Conservation (phyloP, 2,329 filamentous ascomycete genomes). For the Davidsoniella neocaledoniae region DNA sequence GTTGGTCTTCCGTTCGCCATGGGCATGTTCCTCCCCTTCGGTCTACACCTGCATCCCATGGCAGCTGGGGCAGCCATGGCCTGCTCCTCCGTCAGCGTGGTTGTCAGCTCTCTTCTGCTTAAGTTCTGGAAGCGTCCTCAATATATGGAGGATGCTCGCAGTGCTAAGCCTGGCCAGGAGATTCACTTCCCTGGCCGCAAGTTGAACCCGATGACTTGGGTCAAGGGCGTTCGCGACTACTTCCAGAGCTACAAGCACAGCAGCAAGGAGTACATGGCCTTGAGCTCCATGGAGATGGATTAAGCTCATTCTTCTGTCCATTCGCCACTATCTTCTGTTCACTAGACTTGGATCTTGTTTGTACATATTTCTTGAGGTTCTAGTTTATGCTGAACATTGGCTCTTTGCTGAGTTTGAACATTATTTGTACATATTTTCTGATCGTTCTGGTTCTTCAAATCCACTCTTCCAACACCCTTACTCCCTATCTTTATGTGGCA, state of each 20-base stretch:
- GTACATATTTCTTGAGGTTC: too few relatives aligned
- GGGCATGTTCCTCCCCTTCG: slow-evolving; percentile 85
- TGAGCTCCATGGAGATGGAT: slow-evolving; percentile 32
- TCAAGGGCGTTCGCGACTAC: background rate
- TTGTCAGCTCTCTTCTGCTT: slow-evolving; percentile 64
- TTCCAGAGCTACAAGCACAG: background rate
- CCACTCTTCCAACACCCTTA: too few relatives aligned
- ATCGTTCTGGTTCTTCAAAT: too few relatives aligned
- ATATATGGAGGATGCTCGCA: slow-evolving; percentile 65
- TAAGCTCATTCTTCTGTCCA: background rate
- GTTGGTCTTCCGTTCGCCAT: slow-evolving; percentile 90
- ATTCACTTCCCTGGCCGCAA: slow-evolving; percentile 25
- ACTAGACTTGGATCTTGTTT: background rate
- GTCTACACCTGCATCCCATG: slow-evolving; percentile 79
- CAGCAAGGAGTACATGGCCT: slow-evolving; percentile 37
- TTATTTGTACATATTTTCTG: too few relatives aligned
- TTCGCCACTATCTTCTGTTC: background rate
- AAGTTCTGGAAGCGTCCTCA: slow-evolving; percentile 71
- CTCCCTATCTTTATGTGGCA: too few relatives aligned
- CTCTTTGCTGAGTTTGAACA: too few relatives aligned
- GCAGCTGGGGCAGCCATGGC: slow-evolving; percentile 93
- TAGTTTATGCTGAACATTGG: too few relatives aligned
- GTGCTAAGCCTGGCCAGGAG: slow-evolving; percentile 35
- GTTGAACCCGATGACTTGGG: slow-evolving; percentile 9
- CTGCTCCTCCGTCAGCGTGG: slow-evolving; percentile 74